Evolutionary conservation across 331 rosid genomes (phyloP).

Genomic region (Erythrophleum ivorense): DNA sequence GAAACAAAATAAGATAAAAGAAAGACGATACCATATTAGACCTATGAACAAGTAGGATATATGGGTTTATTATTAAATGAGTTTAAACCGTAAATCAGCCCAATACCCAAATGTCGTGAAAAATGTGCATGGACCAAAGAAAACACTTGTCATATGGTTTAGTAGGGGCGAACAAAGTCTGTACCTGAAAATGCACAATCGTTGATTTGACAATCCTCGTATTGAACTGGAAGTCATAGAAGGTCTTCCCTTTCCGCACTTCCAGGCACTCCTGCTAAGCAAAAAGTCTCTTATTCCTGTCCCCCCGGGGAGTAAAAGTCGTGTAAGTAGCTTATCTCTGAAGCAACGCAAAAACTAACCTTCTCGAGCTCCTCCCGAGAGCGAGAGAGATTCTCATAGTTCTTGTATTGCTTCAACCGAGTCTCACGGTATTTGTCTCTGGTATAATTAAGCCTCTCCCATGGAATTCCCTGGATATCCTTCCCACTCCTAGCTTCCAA

Average conservation of each 20-base stretch:
- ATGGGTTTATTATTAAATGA: background rate
- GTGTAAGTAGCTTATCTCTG: background rate
- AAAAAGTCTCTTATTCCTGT: background rate
- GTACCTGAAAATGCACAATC: constrained; percentile 95
- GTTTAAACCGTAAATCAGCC: background rate
- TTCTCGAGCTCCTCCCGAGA: constrained; percentile 64
- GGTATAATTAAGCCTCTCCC: constrained; percentile 84
- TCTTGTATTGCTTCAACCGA: constrained; percentile 82
- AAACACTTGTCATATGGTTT: background rate
- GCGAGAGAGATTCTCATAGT: constrained; percentile 71
- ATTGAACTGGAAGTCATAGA: constrained; percentile 87
- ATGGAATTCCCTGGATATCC: constrained; percentile 93
- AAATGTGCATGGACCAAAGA: background rate
- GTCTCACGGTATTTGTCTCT: constrained; percentile 79
- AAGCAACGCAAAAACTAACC: constrained; percentile 47
- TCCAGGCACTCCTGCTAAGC: constrained; percentile 71
- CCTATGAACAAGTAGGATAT: background rate
- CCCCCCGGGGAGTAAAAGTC: background rate
- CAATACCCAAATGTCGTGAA: background rate
- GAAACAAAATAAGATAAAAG: background rate
- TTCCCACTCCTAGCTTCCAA: constrained; percentile 80
- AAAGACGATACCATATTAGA: background rate
- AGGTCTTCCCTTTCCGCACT: constrained; percentile 65
- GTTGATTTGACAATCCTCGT: constrained; percentile 93
- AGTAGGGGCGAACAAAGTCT: constrained; percentile 23